These are phyloP conservation scores for Xylariaceae sp. DNA, from an alignment of 2,329 filamentous ascomycete species.

Conservation along the genomic window DNA sequence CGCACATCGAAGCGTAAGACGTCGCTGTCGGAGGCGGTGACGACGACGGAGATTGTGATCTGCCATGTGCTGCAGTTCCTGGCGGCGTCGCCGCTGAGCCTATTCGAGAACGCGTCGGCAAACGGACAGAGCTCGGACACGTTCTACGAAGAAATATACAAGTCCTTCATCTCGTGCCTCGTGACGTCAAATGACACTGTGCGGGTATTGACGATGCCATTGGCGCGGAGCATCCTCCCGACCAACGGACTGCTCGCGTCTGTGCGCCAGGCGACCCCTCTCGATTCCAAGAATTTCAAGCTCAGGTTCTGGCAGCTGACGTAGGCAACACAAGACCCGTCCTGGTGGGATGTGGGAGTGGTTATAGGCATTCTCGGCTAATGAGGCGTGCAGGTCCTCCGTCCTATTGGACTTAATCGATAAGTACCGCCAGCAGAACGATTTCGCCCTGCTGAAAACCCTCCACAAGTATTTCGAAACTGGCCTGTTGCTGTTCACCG, in stretches of 20 bases:
- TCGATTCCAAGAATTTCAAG: conserved; percentile 36
- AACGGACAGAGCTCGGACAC: conserved; percentile 32
- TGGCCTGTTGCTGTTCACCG: conserved; percentile 47
- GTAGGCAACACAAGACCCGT: conserved; percentile 32
- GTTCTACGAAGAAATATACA: conserved; percentile 44
- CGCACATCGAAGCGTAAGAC: conserved; percentile 37
- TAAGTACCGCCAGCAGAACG: conserved; percentile 39
- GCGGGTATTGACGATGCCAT: conserved; percentile 41
- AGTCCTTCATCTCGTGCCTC: conserved; percentile 49
- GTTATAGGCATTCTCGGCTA: conserved; percentile 10
- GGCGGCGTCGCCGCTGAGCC: conserved; percentile 46
- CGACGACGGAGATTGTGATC: conserved; percentile 39
- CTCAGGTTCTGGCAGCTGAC: conserved; percentile 49
- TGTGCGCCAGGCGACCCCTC: conserved; percentile 33
- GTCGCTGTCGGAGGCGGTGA: conserved; percentile 33
- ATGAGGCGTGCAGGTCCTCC: conserved; percentile 33
- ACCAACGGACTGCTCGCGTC: conserved; percentile 34
- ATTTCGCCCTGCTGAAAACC: conserved; percentile 39
- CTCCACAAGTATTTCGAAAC: conserved; percentile 54
- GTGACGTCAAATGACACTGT: conserved; percentile 47
- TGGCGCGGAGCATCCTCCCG: conserved; percentile 45
- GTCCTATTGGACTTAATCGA: conserved; percentile 47
- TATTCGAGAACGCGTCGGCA: conserved; percentile 40
- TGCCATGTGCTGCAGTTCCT: conserved; percentile 54
- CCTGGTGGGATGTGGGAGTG: conserved; percentile 5